Base-by-base conservation (phyloP, 2,329 filamentous ascomycete genomes). In the Malbranchea cinnamomea region DNA sequence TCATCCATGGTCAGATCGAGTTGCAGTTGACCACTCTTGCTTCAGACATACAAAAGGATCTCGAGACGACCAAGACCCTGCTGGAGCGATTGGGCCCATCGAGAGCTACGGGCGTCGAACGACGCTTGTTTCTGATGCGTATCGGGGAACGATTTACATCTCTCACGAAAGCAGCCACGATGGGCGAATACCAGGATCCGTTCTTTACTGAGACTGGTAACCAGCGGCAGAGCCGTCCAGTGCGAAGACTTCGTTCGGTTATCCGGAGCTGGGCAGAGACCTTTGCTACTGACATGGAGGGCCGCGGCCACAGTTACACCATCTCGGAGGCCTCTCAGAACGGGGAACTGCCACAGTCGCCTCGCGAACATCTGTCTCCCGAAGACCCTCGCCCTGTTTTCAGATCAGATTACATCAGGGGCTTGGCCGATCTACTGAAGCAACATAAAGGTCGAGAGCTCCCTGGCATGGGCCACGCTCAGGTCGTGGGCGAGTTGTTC, bases 401-500 rank as follows among this genome's bases (percentile, higher is more conserved):
- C 19, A 31, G 37, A 35, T 29, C 31, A 14, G 29, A 32, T 14
- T 33, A 44, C 35, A 37, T 40, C 24, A 23, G 19, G 3, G 34
- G 30, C 10, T 28, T 39, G 28, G 15, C 30, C 7, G 31, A 36
- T 23, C 31, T 42, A 2, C 23, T 38, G 8, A 33, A 36, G 15
- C 36, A 39, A 22, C 34, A 33, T 25, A 36, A 33, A 32, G 38
- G 44, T 23, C 36, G 36, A 11, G 54, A 60, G 30, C 41, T 61
- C 2, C 32, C 48, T 3, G 56, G 57, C 6, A 54, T 47, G 13
- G 54, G 51, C 42, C 60, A 58, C 32, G 51, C 56, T 2, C 41
- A 52, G 1, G 36, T 60, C 1, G 37, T 62, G 10, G 49, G 49
- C 3, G 54, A 59, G 26, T 37, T 62, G 2, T 60, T 59, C 27